Conservation (phyloP, 1,139 yeast species). For the Kluyveromyces marxianus region DNA sequence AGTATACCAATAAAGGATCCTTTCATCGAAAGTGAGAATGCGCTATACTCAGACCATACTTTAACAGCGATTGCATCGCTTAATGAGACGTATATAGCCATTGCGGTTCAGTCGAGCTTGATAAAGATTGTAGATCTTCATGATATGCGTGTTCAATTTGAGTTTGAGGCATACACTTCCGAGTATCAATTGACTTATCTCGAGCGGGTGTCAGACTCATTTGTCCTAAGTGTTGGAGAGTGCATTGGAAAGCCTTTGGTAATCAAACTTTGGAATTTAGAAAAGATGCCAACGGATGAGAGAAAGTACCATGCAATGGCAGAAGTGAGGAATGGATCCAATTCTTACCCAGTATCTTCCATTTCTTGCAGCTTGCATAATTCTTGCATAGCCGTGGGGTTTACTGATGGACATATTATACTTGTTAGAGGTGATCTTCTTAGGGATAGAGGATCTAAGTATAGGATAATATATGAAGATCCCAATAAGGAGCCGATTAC, state of each 20-base stretch:
- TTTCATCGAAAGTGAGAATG: conserved; percentile 48
- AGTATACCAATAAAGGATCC: conserved; percentile 83
- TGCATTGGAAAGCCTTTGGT: conserved; percentile 60
- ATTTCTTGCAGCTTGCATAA: conserved; percentile 50
- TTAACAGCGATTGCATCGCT: conserved; percentile 56
- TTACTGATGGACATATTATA: conserved; percentile 78
- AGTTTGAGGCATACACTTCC: conserved; percentile 57
- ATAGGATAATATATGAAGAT: conserved; percentile 62
- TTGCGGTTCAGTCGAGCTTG: conserved; percentile 50
- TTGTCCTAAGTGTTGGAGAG: conserved; percentile 67
- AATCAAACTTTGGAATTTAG: conserved; percentile 67
- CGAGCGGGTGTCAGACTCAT: conserved; percentile 39
- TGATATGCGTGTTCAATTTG: conserved; percentile 38
- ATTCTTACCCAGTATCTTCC: conserved; percentile 68
- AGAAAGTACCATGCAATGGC: conserved; percentile 37
- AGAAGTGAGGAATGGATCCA: conserved; percentile 43
- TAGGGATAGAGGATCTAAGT: conserved; percentile 86
- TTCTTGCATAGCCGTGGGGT: conserved; percentile 71
- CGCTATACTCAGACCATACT: conserved; percentile 71
- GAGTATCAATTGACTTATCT: conserved; percentile 59
- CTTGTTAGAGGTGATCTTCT: conserved; percentile 80
- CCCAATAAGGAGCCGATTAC: conserved; percentile 69
- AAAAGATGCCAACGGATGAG: conserved; percentile 37
- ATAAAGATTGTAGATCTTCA: conserved; percentile 50
- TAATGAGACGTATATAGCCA: conserved; percentile 40